These are phyloP conservation scores for Phtheirospermum japonicum DNA, from an alignment of 257 asterid genomes.

Conservation along the genomic window DNA sequence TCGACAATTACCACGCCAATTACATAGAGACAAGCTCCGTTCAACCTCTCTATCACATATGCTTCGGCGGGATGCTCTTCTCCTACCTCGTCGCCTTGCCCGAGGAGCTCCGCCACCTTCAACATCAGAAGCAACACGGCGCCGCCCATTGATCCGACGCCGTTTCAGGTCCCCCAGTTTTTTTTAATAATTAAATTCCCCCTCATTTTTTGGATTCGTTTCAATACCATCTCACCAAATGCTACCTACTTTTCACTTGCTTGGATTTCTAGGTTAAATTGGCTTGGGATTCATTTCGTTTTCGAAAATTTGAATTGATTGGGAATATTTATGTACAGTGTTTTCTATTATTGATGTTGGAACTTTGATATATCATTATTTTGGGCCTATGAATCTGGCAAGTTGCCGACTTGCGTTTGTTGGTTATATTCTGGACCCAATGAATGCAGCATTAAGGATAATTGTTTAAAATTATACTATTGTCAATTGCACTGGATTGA, in stretches of 20 bases:
- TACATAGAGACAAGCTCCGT: slow-evolving; percentile 68
- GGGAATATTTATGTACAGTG: no score
- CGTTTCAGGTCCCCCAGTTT: slow-evolving; percentile 7
- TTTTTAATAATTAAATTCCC: neutral
- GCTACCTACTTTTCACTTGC: neutral
- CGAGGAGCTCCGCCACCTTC: slow-evolving; percentile 96
- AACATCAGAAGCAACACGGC: slow-evolving; percentile 52
- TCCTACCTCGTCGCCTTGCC: slow-evolving; percentile 90
- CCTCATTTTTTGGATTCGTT: neutral
- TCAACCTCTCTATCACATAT: slow-evolving; percentile 67
- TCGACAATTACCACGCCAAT: slow-evolving; percentile 64
- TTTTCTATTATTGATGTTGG: no score
- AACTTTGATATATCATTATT: no score
- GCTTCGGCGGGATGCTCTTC: slow-evolving; percentile 79
- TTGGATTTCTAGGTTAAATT: neutral
- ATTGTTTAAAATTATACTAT: no score
- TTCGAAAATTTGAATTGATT: no score
- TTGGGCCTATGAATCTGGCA: no score
- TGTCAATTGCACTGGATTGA: no score
- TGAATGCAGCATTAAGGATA: no score
- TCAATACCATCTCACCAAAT: neutral
- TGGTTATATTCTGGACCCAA: no score
- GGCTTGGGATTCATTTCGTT: no score
- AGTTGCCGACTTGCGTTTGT: no score
- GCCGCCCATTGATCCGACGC: slow-evolving; percentile 45